Evolutionary conservation across 1,139 yeast species (phyloP).

Genomic region (Debaryomyces psychrophilus): DNA sequence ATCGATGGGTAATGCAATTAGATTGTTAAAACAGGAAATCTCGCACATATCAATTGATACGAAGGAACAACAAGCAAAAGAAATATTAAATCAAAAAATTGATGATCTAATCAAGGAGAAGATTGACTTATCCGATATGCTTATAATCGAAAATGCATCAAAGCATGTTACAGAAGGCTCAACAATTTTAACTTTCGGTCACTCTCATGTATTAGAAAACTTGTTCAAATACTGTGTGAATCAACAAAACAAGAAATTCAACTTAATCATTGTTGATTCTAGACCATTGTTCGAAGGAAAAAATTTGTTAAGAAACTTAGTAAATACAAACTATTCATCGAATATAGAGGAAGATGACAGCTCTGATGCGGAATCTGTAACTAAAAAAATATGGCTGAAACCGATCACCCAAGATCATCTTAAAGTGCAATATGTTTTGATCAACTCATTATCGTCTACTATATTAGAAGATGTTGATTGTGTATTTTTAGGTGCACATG

Average conservation of each 20-base stretch:
- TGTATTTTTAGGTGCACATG: slow-evolving; percentile 94
- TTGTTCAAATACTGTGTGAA: slow-evolving; percentile 70
- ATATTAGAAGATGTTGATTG: slow-evolving; percentile 80
- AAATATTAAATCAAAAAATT: slow-evolving; percentile 64
- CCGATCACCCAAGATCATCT: slow-evolving; percentile 42
- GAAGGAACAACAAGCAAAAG: slow-evolving; percentile 74
- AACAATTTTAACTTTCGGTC: slow-evolving; percentile 85
- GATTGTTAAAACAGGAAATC: slow-evolving; percentile 96
- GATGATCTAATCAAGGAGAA: slow-evolving; percentile 84
- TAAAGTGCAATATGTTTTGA: slow-evolving; percentile 63
- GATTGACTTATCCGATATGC: slow-evolving; percentile 78
- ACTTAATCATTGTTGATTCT: slow-evolving; percentile 89
- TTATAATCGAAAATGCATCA: slow-evolving; percentile 82
- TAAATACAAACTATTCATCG: slow-evolving; percentile 33
- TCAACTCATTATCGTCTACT: slow-evolving; percentile 79
- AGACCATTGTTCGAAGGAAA: slow-evolving; percentile 95
- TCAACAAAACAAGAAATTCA: slow-evolving; percentile 66
- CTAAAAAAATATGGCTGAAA: slow-evolving; percentile 16
- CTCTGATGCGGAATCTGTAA: slow-evolving; percentile 52
- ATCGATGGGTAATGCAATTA: slow-evolving; percentile 96
- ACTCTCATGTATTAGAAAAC: slow-evolving; percentile 80
- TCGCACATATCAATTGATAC: slow-evolving; percentile 74
- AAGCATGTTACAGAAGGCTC: slow-evolving; percentile 76
- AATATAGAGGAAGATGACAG: slow-evolving; percentile 34
- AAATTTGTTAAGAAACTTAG: slow-evolving; percentile 63